Base-by-base conservation (phyloP, 1,284 basidiomycete genomes). In the Puccinia horiana region DNA sequence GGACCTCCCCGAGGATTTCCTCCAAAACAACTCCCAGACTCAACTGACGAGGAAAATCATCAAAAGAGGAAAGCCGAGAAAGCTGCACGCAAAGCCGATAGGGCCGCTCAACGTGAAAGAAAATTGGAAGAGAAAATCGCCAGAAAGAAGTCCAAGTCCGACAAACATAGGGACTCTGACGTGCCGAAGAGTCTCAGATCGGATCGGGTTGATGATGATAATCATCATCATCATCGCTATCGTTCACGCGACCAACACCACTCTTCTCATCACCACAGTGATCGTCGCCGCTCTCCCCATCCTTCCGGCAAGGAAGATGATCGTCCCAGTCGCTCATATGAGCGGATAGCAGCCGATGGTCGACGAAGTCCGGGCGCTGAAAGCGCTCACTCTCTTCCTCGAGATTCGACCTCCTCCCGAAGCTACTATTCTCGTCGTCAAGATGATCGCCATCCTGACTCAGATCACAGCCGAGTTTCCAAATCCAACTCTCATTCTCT, bases 1-100 rank as follows among this genome's bases (percentile, higher is more conserved):
- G 70, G 78, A 11, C 65, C 70, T 3, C 4, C 70, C 37, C 70
- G 70, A 54, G 32, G 12, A 11, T 29, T 29, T 26, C 35, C 1
- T 61, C 18, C 1, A 2, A 9, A 54, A 35, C 44, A 52, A 56
- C 5, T 32, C 40, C 37, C 16, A 18, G 58, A 54, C 47, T 29
- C 32, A 18, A 14, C 63, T 37, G 65, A 67, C 14, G 65, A 79
- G n/a, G 18, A 40, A 56, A 35, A 49, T 54, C 37, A 32, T 0
- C 18, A 47, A 35, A 69, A 56, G 49, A 73, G 49, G 49, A 81
- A 81, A 32, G 79, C 56, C 11, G 72, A 81, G 47, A 75, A 75
- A 58, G 69, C 70, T 26, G 76, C 76, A 35, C 76, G 76, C 16
- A 78, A 80, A 42, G 67, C 78, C 32, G 54, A 54, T 47, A 47